Conservation (phyloP, 2,329 filamentous ascomycete genomes). For the Paradendryphiella salina region DNA sequence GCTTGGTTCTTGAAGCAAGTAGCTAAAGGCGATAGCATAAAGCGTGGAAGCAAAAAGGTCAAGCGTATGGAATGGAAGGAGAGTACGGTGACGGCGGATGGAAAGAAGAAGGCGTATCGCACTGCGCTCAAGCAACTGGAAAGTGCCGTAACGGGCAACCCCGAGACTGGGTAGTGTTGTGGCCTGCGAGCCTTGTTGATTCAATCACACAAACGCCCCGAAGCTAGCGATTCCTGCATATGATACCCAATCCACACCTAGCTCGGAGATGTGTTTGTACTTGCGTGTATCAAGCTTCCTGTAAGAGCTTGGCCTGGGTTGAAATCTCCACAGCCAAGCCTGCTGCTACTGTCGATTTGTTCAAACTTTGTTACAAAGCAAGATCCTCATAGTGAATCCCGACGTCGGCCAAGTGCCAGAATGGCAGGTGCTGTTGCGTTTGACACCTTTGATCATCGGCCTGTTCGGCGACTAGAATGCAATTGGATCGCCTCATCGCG, state of each 20-base stretch:
- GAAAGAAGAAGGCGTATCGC: constrained; percentile 50
- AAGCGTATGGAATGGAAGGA: constrained; percentile 51
- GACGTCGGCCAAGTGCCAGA: background rate
- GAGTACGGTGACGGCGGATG: constrained; percentile 47
- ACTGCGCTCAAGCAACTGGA: constrained; percentile 64
- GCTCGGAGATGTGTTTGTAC: background rate
- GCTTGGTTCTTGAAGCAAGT: constrained; percentile 92
- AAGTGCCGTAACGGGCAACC: constrained; percentile 57
- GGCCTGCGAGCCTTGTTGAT: background rate
- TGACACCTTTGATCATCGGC: background rate
- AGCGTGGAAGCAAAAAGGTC: constrained; percentile 51
- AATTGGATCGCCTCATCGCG: too few species aligned
- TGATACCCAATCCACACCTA: background rate
- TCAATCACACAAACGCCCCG: background rate
- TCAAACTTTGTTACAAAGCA: too few species aligned
- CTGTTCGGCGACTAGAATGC: too few species aligned
- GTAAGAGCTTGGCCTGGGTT: constrained; percentile 15
- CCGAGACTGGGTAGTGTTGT: constrained; percentile 14
- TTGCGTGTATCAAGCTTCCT: constrained; percentile 20
- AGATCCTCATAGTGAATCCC: too few species aligned
- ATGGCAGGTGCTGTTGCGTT: background rate
- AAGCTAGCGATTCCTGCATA: background rate
- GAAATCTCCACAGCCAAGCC: background rate
- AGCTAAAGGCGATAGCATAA: constrained; percentile 59
- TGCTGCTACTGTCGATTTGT: too few species aligned